Percentiles rank a stretch among this genome's conserved stretches.
These are phyloP conservation scores for Parathielavia appendiculata DNA, from an alignment of 495 filamentous ascomycete species.

Conservation along the genomic window DNA sequence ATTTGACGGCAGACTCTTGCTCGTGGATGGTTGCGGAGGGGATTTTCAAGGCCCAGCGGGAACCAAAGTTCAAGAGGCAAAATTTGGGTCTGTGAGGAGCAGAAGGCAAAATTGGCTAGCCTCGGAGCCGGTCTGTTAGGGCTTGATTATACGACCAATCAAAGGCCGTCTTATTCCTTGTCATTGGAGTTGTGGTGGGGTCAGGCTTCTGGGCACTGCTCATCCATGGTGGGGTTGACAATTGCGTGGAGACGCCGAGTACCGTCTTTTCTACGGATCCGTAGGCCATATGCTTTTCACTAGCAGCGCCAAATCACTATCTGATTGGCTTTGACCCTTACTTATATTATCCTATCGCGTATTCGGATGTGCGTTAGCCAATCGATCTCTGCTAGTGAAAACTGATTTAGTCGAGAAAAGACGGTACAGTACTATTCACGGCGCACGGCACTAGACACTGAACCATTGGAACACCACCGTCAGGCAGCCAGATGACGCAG, in stretches of 20 bases:
- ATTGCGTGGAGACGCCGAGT: not conserved
- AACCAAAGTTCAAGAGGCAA: slow-evolving; percentile 31
- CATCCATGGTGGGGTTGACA: slow-evolving; percentile 7
- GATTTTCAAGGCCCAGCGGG: slow-evolving; percentile 31
- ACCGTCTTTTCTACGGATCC: not conserved
- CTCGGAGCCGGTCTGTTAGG: slow-evolving; percentile 27
- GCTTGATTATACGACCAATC: slow-evolving; percentile 29
- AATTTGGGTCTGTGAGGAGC: slow-evolving; percentile 36
- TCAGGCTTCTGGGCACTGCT: not conserved
- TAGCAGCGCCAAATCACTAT: no score
- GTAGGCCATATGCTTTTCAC: no score
- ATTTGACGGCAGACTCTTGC: slow-evolving; percentile 42
- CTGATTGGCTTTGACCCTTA: no score
- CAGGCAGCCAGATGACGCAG: no score
- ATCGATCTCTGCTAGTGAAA: no score
- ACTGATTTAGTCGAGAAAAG: no score
- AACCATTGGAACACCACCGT: no score
- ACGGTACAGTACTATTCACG: no score
- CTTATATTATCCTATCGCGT: no score
- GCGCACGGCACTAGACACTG: no score
- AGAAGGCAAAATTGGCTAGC: slow-evolving; percentile 27
- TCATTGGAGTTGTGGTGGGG: slow-evolving; percentile 6
- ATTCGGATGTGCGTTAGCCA: no score
- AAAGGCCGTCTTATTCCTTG: slow-evolving; percentile 13
- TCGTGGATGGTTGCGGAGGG: slow-evolving; percentile 38